Percentiles rank a stretch among this genome's conserved stretches.
Conservation (phyloP, 257 asterid species). For the Fraxinus excelsior region DNA sequence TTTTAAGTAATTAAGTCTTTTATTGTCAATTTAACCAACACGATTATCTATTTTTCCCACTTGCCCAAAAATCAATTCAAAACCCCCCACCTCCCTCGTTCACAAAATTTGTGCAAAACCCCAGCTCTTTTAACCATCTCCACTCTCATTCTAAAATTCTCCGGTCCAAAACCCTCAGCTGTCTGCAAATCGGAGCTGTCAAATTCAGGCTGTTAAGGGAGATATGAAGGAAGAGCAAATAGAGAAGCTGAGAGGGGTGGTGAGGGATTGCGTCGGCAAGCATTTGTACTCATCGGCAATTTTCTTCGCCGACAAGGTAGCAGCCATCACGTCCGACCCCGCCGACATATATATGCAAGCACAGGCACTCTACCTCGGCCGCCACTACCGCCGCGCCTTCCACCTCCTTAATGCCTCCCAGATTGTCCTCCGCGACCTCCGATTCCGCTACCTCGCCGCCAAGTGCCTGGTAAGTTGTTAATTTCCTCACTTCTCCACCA, state of each 20-base stretch:
- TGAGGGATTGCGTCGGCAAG: conserved; percentile 95
- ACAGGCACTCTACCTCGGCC: conserved; percentile 93
- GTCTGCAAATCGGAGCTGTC: conserved; percentile 9
- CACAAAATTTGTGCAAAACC: conserved; percentile 20
- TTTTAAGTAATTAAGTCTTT: no score
- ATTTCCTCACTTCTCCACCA: conserved; percentile 1
- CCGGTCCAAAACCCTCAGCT: conserved; percentile 26
- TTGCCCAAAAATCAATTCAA: neutral
- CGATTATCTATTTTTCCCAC: neutral
- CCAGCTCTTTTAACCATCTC: conserved; percentile 52
- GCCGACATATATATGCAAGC: conserved; percentile 99
- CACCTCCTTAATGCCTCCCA: conserved; percentile 97
- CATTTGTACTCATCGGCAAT: conserved; percentile 96
- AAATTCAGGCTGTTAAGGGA: conserved; percentile 1
- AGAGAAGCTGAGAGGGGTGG: conserved; percentile 88
- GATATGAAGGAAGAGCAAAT: conserved; percentile 86
- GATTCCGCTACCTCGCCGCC: conserved; percentile 97
- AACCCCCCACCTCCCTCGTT: neutral
- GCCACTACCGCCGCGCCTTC: conserved; percentile 93
- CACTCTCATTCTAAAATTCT: conserved; percentile 26
- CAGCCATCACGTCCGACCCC: conserved; percentile 92
- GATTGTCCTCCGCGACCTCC: conserved; percentile 95
- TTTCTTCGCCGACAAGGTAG: conserved; percentile 97
- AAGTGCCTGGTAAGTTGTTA: conserved; percentile 75
- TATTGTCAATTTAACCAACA: neutral